Conservation (phyloP, 176 grass and related monocot species). For the Guadua angustifolia region DNA sequence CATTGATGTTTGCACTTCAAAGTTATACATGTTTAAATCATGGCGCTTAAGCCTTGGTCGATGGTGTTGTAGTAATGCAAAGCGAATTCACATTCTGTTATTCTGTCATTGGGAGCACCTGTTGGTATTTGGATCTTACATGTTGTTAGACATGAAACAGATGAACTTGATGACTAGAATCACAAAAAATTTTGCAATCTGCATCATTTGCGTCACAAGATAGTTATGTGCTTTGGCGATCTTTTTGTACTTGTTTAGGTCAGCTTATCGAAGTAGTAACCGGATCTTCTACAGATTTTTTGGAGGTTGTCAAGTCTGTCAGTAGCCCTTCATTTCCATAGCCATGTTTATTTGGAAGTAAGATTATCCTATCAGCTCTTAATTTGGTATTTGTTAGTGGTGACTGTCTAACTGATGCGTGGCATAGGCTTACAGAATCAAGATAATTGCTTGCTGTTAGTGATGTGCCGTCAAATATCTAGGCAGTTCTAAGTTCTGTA, state of each 20-base stretch:
- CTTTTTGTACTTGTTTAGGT: not conserved
- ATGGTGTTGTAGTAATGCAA: not conserved
- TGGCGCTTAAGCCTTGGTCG: not conserved
- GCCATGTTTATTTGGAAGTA: not conserved
- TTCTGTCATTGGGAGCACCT: not conserved
- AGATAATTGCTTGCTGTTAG: slow-evolving; percentile 10
- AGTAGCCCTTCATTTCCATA: not conserved
- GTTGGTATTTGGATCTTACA: no score
- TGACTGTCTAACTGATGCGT: not conserved
- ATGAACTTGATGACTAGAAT: not conserved
- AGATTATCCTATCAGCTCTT: not conserved
- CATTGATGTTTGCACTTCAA: not conserved
- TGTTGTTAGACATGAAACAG: not conserved
- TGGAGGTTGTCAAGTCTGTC: not conserved
- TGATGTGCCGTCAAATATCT: not conserved
- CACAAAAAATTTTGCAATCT: not conserved
- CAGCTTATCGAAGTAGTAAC: not conserved
- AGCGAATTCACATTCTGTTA: no score
- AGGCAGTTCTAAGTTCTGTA: not conserved
- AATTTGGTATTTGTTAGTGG: slow-evolving; percentile 21
- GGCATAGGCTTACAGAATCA: not conserved
- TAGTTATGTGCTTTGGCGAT: not conserved
- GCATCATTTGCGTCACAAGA: not conserved
- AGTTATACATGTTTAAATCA: no score
- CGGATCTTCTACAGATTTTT: not conserved